Conservation (phyloP, 192 early-diverging fungal species). For the Coemansia sp. region DNA sequence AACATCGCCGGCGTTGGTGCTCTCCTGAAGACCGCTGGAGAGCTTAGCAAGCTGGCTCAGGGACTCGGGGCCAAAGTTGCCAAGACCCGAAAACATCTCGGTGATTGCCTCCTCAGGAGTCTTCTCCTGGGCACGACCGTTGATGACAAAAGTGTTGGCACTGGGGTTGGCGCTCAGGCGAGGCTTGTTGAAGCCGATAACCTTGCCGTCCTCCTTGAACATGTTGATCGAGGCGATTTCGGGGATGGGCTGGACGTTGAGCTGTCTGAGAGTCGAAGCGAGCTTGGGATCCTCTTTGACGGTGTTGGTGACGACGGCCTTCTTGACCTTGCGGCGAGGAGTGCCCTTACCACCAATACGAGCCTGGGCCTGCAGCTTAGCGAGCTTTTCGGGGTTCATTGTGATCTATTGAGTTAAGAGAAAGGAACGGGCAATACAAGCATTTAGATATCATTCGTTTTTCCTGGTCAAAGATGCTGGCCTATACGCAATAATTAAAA, state of each 20-base stretch:
- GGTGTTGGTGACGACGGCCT: conserved; percentile 31
- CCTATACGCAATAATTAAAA: too few species aligned
- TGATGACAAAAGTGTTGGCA: conserved; percentile 95
- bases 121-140: conserved; percentile 72
- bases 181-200: conserved; percentile 88
- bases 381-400: conserved; percentile 89
- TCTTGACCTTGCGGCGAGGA: conserved; percentile 93
- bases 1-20: conserved; percentile 60
- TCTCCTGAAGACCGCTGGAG: conserved; percentile 79
- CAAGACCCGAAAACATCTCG: conserved; percentile 54
- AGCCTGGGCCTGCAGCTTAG: conserved; percentile 87
- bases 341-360: conserved; percentile 92
- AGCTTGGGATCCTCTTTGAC: conserved; percentile 95
- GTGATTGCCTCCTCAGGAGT: conserved; percentile 45
- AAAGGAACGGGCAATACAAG: too few species aligned
- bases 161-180: conserved; percentile 78
- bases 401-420: too few species aligned
- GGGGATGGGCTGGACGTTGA: conserved; percentile 82
- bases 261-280: conserved; percentile 85
- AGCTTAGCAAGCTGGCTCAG: conserved; percentile 84
- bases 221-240: conserved; percentile 98
- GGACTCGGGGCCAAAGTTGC: conserved; percentile 83
- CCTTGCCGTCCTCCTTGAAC: conserved; percentile 92
- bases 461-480: too few species aligned
- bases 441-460: too few species aligned